Conservation (phyloP, 257 asterid species). For the Solanum stenotomum region DNA sequence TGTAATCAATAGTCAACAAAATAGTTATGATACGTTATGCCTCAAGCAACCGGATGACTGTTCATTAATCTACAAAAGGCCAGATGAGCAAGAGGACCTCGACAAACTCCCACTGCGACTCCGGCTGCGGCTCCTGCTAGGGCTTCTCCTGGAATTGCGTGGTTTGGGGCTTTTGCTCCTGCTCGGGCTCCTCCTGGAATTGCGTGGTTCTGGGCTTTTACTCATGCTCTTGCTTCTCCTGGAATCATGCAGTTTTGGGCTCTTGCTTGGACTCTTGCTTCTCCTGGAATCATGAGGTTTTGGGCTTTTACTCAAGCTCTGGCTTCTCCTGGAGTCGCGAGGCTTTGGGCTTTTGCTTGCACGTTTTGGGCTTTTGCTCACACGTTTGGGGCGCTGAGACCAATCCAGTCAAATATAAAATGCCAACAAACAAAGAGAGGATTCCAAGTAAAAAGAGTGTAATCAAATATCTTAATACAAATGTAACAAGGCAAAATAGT, state of each 20-base stretch:
- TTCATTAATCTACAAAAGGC: neutral
- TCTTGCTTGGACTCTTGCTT: constrained; percentile 58
- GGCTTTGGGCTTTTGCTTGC: constrained; percentile 29
- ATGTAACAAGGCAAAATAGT: neutral
- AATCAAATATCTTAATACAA: neutral
- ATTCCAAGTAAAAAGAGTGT: neutral
- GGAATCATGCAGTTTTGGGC: constrained; percentile 17
- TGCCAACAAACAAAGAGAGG: constrained; percentile 7
- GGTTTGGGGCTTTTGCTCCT: constrained; percentile 36
- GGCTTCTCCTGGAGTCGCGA: constrained; percentile 40
- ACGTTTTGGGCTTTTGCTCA: constrained; percentile 34
- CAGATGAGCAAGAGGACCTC: constrained; percentile 28
- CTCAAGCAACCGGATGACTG: neutral
- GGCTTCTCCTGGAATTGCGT: constrained; percentile 38
- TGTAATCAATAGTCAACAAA: neutral
- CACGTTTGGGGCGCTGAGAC: neutral
- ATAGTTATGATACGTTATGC: neutral
- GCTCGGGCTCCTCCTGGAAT: constrained; percentile 39
- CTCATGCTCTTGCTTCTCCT: constrained; percentile 52
- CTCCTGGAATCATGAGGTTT: constrained; percentile 21
- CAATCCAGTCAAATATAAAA: neutral
- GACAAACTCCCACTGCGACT: constrained; percentile 72
- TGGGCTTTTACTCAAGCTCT: constrained; percentile 43
- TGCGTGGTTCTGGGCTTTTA: constrained; percentile 35
- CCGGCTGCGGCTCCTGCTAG: constrained; percentile 50